phyloP scores from a whole-genome alignment of 2,329 filamentous ascomycete species.

The Colletotrichum viniferum region DNA sequence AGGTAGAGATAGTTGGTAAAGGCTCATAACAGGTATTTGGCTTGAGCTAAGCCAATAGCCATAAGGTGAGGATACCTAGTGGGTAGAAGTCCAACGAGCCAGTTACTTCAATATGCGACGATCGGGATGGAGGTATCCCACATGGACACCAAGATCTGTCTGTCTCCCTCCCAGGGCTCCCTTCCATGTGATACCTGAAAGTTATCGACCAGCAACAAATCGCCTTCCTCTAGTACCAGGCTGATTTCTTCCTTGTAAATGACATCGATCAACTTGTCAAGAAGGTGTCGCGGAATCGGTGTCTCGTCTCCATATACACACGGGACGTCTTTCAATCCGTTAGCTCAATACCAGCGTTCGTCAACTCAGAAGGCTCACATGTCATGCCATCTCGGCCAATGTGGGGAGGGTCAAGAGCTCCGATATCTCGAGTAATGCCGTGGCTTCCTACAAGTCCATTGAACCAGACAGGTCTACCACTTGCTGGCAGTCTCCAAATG shows the following conservation, averaged over 20 bases:
- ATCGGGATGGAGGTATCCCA: constrained; percentile 2
- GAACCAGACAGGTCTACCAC: constrained; percentile 19
- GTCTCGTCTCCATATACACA: constrained; percentile 21
- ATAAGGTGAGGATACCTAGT: not conserved
- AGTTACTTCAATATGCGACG: not conserved
- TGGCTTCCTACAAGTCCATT: constrained; percentile 21
- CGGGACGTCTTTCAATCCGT: constrained; percentile 4
- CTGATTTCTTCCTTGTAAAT: constrained; percentile 23
- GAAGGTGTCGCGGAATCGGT: constrained; percentile 8
- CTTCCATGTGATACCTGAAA: constrained; percentile 21
- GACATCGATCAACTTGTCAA: constrained; percentile 21
- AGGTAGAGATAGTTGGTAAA: not conserved
- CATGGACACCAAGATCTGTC: constrained; percentile 15
- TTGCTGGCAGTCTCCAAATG: constrained; percentile 9
- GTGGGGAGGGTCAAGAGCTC: constrained; percentile 21
- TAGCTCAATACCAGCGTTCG: not conserved
- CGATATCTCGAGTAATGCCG: constrained; percentile 22
- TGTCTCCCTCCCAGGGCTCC: constrained; percentile 17
- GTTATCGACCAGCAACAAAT: constrained; percentile 24
- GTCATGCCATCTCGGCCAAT: constrained; percentile 23
- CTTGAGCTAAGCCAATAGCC: not conserved
- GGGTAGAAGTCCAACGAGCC: not conserved
- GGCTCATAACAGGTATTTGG: not conserved
- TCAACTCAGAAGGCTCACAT: not conserved
- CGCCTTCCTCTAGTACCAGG: constrained; percentile 19